Conservation (phyloP, 139 green algal genomes). For the Picochlorum sp. region DNA sequence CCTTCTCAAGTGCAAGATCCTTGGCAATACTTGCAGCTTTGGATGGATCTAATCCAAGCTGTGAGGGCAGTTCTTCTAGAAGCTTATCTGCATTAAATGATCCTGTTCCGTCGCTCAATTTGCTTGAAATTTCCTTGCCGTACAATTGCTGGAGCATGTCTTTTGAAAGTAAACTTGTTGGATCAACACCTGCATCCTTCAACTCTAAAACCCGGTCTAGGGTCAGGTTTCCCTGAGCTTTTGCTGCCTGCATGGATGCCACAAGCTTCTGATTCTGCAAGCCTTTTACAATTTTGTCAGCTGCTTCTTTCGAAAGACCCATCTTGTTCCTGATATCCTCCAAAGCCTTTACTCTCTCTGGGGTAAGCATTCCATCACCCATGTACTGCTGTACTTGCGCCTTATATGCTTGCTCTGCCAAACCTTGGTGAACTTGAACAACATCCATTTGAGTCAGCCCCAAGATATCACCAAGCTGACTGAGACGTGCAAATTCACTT, state of each 20-base stretch:
- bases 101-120: conserved; percentile 44
- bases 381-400: conserved; percentile 53
- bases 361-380: conserved; percentile 52
- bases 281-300: conserved; percentile 73
- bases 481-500: conserved; percentile 68
- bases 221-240: conserved; percentile 44
- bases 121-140: conserved; percentile 44
- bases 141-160: conserved; percentile 69
- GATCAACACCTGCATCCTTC: conserved; percentile 52
- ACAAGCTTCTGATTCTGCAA: conserved; percentile 52
- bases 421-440: conserved; percentile 54
- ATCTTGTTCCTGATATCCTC: conserved; percentile 73
- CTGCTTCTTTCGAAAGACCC: conserved; percentile 63
- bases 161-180: conserved; percentile 50
- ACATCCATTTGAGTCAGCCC: conserved; percentile 57
- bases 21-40: conserved; percentile 36
- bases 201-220: conserved; percentile 61
- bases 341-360: conserved; percentile 61
- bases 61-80: conserved; percentile 52
- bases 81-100: conserved; percentile 58
- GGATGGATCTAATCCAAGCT: conserved; percentile 42
- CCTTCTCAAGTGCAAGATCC: conserved; percentile 51
- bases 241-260: conserved; percentile 25
- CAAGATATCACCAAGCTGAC: conserved; percentile 75
- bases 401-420: conserved; percentile 89